Conservation (phyloP, 192 early-diverging fungal species). For the Rhizoclosmatium globosum region DNA sequence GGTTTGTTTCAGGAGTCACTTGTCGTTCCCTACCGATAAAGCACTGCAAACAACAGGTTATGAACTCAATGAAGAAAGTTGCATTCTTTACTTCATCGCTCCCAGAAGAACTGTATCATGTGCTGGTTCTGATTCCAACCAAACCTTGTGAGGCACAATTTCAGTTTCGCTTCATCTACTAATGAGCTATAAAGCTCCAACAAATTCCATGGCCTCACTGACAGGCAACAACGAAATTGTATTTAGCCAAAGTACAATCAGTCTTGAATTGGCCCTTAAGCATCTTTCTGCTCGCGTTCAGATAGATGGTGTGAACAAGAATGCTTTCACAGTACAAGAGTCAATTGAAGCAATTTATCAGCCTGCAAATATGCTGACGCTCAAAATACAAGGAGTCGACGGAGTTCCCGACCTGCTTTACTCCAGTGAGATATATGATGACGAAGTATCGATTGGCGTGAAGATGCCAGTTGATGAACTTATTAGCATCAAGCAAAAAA, state of each 20-base stretch:
- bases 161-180: not conserved
- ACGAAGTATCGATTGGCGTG: slow-evolving; percentile 4
- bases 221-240: not conserved
- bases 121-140: slow-evolving; percentile 19
- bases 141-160: not conserved
- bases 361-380: slow-evolving; percentile 8
- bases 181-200: slow-evolving; percentile 1
- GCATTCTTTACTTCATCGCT: slow-evolving; percentile 14
- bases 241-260: no score
- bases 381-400: slow-evolving; percentile 12
- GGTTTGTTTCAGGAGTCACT: not conserved
- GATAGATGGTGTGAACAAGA: no score
- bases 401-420: slow-evolving; percentile 29
- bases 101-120: slow-evolving; percentile 6
- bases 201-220: not conserved
- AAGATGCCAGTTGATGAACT: slow-evolving; percentile 29
- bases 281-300: no score
- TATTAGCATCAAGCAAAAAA: slow-evolving; percentile 2
- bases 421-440: slow-evolving; percentile 26
- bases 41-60: slow-evolving; percentile 25
- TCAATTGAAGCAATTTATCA: not conserved
- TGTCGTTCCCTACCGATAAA: not conserved
- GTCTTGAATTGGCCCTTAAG: no score
- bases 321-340: not conserved
- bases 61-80: slow-evolving; percentile 16